Base-by-base conservation (phyloP, 495 filamentous ascomycete genomes). In the Chaetomidium leptoderma region DNA sequence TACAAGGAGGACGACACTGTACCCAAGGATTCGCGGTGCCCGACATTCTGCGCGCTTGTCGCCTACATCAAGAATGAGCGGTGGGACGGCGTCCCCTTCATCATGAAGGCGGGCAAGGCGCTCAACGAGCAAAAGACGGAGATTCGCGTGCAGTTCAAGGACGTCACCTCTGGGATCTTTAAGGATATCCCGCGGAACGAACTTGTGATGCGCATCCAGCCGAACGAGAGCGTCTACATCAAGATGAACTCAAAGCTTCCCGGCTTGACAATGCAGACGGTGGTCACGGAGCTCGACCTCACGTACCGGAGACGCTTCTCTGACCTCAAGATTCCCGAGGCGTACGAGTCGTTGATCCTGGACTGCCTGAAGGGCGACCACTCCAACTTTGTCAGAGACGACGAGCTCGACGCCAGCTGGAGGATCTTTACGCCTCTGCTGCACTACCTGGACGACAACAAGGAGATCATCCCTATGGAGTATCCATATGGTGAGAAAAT, bases 191-290 rank as follows among this genome's bases (percentile, higher is more conserved):
- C 95, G 49, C 88, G 95, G 48, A 99, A 99, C 79, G 95, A 99
- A 78, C 87, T 99, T 55, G 95, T 99, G 65, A 96, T 99, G 77
- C 91, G 95, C 59, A 95, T 99, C 58, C 95, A 99, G 76, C 95
- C 95, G 62, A 99, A 99, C 76, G 95, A 99, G 79, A 92, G 88
- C 66, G 91, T 99, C 61, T 99, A 99, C 80, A 96, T 97, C 76
- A 99, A 99, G 86, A 99, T 97, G 95, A 99, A 99, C 86, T 97
- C 92, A 10, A 99, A 99, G 80, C 79, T 97, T 49, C 95, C 95
- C 23, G 95, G 95, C 66, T 79, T 99, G 67, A 97, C 90, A 76
- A 99, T 97, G 93, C 95, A 99, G 81, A 99, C 95, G 16, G 95
- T 97, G 21, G 92, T 97, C 61, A 99, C 95, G 44, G 95, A 99